These are phyloP conservation scores for Stagonosporopsis rhizophila DNA, from an alignment of 2,329 filamentous ascomycete species.

Conservation along the genomic window DNA sequence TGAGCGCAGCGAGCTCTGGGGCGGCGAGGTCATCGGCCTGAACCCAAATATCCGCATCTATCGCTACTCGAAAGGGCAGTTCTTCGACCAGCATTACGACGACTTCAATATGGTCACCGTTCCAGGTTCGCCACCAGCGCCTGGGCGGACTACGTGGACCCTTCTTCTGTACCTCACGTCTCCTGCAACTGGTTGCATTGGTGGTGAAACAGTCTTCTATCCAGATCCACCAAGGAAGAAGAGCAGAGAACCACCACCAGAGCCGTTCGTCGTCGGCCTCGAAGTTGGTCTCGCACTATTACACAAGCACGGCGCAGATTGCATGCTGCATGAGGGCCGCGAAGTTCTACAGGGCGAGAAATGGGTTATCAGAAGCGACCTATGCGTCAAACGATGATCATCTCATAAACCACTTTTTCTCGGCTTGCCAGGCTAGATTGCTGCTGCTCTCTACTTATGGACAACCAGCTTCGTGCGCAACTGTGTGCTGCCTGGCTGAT, in stretches of 20 bases:
- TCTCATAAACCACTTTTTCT: not conserved
- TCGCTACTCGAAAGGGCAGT: slow-evolving; percentile 83
- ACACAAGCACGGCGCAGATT: slow-evolving; percentile 88
- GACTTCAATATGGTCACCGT: slow-evolving; percentile 79
- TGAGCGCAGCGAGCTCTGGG: slow-evolving; percentile 65
- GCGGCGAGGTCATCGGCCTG: slow-evolving; percentile 80
- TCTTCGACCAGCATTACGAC: slow-evolving; percentile 94
- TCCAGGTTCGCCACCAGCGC: slow-evolving; percentile 46
- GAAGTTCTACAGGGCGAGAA: slow-evolving; percentile 84
- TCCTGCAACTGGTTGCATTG: slow-evolving; percentile 73
- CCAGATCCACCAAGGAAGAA: slow-evolving; percentile 61
- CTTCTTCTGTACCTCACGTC: slow-evolving; percentile 86
- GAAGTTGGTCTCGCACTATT: slow-evolving; percentile 87
- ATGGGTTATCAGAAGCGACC: slow-evolving; percentile 87
- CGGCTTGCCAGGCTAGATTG: not conserved
- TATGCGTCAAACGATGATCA: slow-evolving; percentile 68
- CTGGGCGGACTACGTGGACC: slow-evolving; percentile 86
- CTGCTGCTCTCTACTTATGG: not conserved
- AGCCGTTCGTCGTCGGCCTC: slow-evolving; percentile 74
- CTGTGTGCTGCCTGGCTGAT: not conserved
- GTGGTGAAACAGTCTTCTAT: slow-evolving; percentile 93
- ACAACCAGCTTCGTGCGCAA: not conserved
- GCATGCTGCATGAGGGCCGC: slow-evolving; percentile 85
- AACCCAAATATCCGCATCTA: slow-evolving; percentile 92
- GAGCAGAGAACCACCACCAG: slow-evolving; percentile 50